Base-by-base conservation (phyloP, 192 early-diverging fungal species). In the Phlyctochytrium arcticum region DNA sequence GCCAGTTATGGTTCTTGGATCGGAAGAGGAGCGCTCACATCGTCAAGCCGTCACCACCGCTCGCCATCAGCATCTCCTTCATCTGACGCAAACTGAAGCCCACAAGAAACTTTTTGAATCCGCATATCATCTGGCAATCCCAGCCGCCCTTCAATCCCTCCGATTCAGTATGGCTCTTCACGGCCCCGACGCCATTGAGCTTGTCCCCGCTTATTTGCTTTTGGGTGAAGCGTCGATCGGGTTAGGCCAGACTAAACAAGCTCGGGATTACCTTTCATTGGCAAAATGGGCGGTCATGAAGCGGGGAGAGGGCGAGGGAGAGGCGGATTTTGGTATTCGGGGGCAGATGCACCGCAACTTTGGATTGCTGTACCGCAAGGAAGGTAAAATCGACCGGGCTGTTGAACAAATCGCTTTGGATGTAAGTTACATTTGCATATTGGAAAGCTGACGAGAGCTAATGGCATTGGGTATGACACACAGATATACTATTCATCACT, bases 141-240 rank as follows among this genome's bases (percentile, higher is more conserved):
- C 83, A 2, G 83, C 83, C 8, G 83, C 83, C 0, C 63, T 85
- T 5, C 83, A 85, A 61, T 69, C 83, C 1, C 69, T 85, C 10
- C 76, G 82, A 31, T 85, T 79, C 58, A 72, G 75, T 24, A 83
- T 84, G 71, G 71, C 73, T 31, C 65, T 84, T 3, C 70, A 74
- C 31, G 81, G 81, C 6, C 73, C 83, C 27, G 65, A 79, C 47
- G 62, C 63, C 36, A 76, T 76, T n/a, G 68, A 84, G n/a, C 67
- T 84, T 4, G 79, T 85, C 23, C 83, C 83, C 7, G 72, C 77
- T 4, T 85, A 85, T 60, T 58, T 85, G 12, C 68, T 85, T 4
- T 71, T 85, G 9, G 83, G 83, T 24, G 81, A 85, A 72, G 85
- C 83, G 8, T 78, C 72, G 48, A 85, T 82, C 30, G 83, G 83